Conservation (phyloP, 441 rosid species). For the Corymbia calophylla region DNA sequence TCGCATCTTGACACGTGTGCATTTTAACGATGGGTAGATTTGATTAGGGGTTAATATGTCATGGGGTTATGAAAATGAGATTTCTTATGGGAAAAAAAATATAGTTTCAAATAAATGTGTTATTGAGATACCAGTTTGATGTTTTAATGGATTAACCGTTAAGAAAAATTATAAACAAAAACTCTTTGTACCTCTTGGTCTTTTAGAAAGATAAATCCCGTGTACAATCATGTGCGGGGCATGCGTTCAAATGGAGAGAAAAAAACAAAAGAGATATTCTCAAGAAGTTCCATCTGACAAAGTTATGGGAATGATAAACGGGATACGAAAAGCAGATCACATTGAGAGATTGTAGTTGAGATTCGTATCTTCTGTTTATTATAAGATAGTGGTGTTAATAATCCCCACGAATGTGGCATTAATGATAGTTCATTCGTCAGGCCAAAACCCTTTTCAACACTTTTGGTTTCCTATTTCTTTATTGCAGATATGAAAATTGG, state of each 20-base stretch:
- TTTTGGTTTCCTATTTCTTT: not conserved
- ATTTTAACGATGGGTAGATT: not conserved
- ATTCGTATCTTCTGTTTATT: not conserved
- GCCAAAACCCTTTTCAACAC: not conserved
- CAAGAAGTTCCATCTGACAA: not conserved
- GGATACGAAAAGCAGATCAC: not conserved
- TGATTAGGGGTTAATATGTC: not conserved
- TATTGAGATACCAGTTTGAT: not conserved
- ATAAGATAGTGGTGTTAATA: not conserved
- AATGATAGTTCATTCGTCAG: not conserved
- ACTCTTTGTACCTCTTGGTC: not conserved
- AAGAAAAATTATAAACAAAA: not conserved
- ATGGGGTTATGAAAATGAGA: not conserved
- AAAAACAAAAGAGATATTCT: not conserved
- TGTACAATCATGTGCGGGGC: not conserved
- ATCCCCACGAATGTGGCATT: not conserved
- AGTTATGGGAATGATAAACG: not conserved
- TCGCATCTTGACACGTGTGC: not conserved
- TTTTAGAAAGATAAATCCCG: not conserved
- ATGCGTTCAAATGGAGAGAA: not conserved
- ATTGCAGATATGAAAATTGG: not conserved
- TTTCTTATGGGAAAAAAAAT: not conserved
- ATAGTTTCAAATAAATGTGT: not conserved
- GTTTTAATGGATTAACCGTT: not conserved
- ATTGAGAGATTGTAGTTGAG: not conserved